phyloP scores from a whole-genome alignment of 805 yeast genomes.

The Ogataea zsoltii region DNA sequence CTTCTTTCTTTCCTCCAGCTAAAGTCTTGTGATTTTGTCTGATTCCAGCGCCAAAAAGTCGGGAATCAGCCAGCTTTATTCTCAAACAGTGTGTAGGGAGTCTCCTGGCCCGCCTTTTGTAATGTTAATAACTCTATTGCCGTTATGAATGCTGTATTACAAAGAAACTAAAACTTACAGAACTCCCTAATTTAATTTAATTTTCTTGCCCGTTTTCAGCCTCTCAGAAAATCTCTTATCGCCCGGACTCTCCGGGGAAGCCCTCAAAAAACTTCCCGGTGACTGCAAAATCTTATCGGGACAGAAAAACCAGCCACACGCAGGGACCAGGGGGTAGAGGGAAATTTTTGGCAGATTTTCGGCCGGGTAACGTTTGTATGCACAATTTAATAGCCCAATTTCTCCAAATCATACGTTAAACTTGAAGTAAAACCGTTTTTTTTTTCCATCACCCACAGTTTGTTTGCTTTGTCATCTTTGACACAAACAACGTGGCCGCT shows the following conservation, averaged over 20 bases:
- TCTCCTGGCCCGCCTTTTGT: too few species aligned
- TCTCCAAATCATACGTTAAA: too few species aligned
- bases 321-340: neutral
- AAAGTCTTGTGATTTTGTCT: neutral
- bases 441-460: neutral
- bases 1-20: neutral
- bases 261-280: neutral
- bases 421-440: neutral
- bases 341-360: too few species aligned
- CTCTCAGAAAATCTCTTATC: neutral
- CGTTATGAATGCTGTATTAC: too few species aligned
- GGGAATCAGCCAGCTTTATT: too few species aligned
- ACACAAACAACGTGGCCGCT: neutral
- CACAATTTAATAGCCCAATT: too few species aligned
- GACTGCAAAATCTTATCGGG: neutral
- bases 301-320: neutral
- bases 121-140: too few species aligned
- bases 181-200: neutral
- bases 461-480: neutral
- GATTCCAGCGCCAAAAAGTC: neutral
- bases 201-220: conserved; percentile 1
- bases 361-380: too few species aligned
- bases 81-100: too few species aligned
- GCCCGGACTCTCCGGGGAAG: conserved; percentile 7
- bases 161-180: neutral